Base-by-base conservation (phyloP, 2,329 filamentous ascomycete species). In the Tolypocladium paradoxum region DNA sequence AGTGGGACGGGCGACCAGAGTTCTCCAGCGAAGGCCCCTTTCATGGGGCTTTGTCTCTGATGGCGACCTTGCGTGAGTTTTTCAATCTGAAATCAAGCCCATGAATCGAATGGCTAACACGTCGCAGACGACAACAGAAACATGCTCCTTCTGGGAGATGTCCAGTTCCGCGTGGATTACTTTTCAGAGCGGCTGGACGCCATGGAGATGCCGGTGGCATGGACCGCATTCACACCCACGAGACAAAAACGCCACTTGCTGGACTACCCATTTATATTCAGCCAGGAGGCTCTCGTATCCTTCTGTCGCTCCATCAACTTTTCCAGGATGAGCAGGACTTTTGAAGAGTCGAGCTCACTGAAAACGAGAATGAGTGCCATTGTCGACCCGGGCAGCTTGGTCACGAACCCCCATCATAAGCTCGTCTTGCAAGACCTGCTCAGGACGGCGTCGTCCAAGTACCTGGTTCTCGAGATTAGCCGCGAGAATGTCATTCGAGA, bases 261-360 rank as follows among this genome's bases (percentile, higher is more conserved):
- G 4, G 84, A 90, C 54, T 89, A 87, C 57, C 83, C 88, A 0
- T 95, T 87, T 63, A 75, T 97, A 0, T 96, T 96, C 61, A 83
- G 79, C 22, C 78, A 84, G 0, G 77, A 84, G 0, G 82, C 82
- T 1, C 72, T 95, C 3, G 85, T 95, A 3, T 83, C 83, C 0
- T 95, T 90, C 65, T 96, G 97, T 66, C 84, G 92, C 20, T 82
- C 89, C 4, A 84, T 96, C 62, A 96, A 96, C 64, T 90, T 93
- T 62, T 82, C 88, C 0, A 79, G 80, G 18, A 97, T 97, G 92
- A 88, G 85, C 59, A 81, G 84, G 54, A 81, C 85, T 18, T 90
- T 85, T 61, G 87, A 93, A 62, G 79, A 83, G 57, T 83, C 87
- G 0, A 79, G 73, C 55, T 82, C 79, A 0, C 67, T 82, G 0